Base-by-base conservation (phyloP, 1,284 basidiomycete species). In the Leccinum pallidistipes region DNA sequence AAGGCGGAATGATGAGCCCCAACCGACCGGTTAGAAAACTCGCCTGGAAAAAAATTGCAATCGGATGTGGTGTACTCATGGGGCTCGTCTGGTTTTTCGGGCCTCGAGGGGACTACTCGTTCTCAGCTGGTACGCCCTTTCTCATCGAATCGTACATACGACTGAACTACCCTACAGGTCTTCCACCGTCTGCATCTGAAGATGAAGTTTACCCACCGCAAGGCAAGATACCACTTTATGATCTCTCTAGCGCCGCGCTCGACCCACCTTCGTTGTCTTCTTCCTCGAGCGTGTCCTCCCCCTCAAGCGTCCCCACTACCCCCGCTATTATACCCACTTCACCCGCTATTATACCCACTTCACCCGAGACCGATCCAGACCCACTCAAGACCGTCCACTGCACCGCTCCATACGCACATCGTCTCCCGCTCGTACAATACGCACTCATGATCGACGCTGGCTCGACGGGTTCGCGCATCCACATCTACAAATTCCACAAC, bases 371-470 rank as follows among this genome's bases (percentile, higher is more conserved):
- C 32, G 88, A 92, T 69, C 84, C 86, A 3, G 83, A 92, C 74
- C 84, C 82, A 1, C 74, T 80, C 49, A 83, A 82, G 68, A 91
- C 90, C 1, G 82, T 85, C 0, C 76, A 88, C 76, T 96, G 94
- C 78, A 81, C 82, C 0, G 64, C 74, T 0, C 84, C 92, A 0
- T 75, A 85, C 73, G 77, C 78, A 12, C 67, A 83, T 0, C 66
- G 75, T 61, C 69, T 76, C 8, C 81, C 80, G 0, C 79, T 95
- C 59, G 90, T 95, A 9, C 95, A 98, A 76, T 99, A 93, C 75
- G 95, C 94, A 0, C 85, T 99, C 69, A 98, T 98, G 87, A 94
- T 99, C 76, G 97, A 99, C 74, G 97, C 97, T 0, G 97, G 97
- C 16, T 98, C 95, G 43, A 98, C 95, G 0, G 97, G 97, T 21